Base-by-base conservation (phyloP, 352 stramenopile species). In the Lagenidium giganteum region DNA sequence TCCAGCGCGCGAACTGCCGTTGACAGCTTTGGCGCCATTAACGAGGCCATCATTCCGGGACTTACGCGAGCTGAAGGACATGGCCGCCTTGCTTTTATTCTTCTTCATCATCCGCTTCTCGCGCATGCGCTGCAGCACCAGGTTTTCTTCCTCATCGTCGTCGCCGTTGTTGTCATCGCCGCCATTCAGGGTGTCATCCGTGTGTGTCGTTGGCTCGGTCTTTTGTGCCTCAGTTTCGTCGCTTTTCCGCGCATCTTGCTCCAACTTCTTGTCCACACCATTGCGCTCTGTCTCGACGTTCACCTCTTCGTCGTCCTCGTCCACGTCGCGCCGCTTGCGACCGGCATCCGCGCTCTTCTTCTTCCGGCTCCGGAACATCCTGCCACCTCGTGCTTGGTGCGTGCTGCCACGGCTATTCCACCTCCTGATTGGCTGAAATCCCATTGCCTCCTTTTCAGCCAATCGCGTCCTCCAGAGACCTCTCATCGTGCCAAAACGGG, bases 311-410 rank as follows among this genome's bases (percentile, higher is more conserved):
- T 63, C 42, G 3, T 50, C 47, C 5, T 57, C 51, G 20, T 36
- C 36, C 25, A 64, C 18, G 26, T 68, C 57, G 41, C 59, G 61
- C 43, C 61, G 57, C 38, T 71, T 71, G 21, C 57, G 57, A 4
- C 25, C 31, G 6, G 45, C 47, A 24, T 25, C 24, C n/a, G 36
- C 32, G 11, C 18, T 18, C 24, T 37, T 54, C 57, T 67, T 67
- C 50, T 61, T 71, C 55, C 68, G 67, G 27, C 22, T 63, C 35
- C 61, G 61, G 38, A 71, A 71, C 61, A 71, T 71, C 6, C 25
- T 28, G 21, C 9, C 16, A 13, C 21, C 30, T 24, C 27, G 18
- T 8, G 13, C n/a, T n/a, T 42, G 9, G 8, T 5, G 8, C 18
- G 36, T 29, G 0, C 16, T 25, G 16, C 3, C 26, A 27, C 30